These are phyloP conservation scores for Fusarium nanum DNA, from an alignment of 2,329 filamentous ascomycete species.

Conservation along the genomic window DNA sequence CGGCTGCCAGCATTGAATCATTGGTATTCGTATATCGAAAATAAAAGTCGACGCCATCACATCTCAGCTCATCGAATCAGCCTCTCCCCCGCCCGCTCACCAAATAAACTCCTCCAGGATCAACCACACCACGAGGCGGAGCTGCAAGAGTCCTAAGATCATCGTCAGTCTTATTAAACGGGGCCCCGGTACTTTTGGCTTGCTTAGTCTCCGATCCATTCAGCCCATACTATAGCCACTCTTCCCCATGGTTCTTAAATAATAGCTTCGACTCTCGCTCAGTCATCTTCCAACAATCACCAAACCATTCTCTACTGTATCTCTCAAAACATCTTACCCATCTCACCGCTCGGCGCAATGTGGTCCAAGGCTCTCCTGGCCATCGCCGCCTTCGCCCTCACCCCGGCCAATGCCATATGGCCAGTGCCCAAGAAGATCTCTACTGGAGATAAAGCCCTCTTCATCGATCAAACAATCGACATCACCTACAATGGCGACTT, in stretches of 20 bases:
- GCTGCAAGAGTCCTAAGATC: constrained; percentile 28
- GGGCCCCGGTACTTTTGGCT: constrained; percentile 22
- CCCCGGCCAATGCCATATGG: constrained; percentile 66
- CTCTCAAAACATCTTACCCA: background rate
- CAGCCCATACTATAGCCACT: constrained; percentile 1
- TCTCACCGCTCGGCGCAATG: constrained; percentile 37
- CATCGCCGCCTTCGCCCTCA: constrained; percentile 54
- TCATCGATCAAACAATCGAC: constrained; percentile 62
- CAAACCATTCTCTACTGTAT: background rate
- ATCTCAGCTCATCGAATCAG: constrained; percentile 13
- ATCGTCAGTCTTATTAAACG: constrained; percentile 43
- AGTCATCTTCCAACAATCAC: background rate
- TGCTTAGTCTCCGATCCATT: constrained; percentile 3
- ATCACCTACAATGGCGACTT: constrained; percentile 69
- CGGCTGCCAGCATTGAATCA: constrained; percentile 6
- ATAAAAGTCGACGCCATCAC: constrained; percentile 10
- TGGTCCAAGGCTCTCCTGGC: constrained; percentile 51
- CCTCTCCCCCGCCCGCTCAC: constrained; percentile 5
- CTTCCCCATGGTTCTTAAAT: constrained; percentile 12
- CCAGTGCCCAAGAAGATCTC: constrained; percentile 64
- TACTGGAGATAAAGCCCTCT: constrained; percentile 64
- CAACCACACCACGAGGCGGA: constrained; percentile 24
- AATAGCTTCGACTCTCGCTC: background rate
- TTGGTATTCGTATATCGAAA: constrained; percentile 24
- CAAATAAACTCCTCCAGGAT: constrained; percentile 7